Base-by-base conservation (phyloP, 2,329 filamentous ascomycete genomes). In the Fusarium sp. region DNA sequence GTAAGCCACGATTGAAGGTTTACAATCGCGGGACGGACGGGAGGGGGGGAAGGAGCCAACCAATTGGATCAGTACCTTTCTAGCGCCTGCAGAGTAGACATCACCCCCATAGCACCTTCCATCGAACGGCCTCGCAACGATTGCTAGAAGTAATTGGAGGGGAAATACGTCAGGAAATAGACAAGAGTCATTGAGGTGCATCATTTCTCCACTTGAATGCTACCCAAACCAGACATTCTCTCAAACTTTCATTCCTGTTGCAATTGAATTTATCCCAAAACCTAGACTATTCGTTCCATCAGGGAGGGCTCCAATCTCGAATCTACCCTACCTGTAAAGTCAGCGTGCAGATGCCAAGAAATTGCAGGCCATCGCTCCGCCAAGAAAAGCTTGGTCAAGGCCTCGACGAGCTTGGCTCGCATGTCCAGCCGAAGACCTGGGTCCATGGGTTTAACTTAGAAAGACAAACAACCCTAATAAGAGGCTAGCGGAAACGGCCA, bases 361-460 rank as follows among this genome's bases (percentile, higher is more conserved):
- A 49, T 61, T 61, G 46, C 61, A 61, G 53, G 51, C 65, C 67
- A 69, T 67, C 65, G 68, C 70, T 68, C 51, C 65, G 75, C 75
- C 75, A 77, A 76, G 74, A 72, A 72, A 76, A 76, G 75, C 75
- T 77, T 77, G 75, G 70, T 74, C 66, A 45, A 62, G 61, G 52
- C 58, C 60, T 75, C 66, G 62, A 71, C 61, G 55, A 69, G 69
- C 69, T 73, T 74, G 72, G 70, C 65, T 71, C 60, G 61, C 67
- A 61, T 57, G 56, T 71, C 45, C 42, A 58, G 59, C 60, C 61
- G 45, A 62, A 62, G 62, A 57, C 48, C 62, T 61, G 46, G 65
- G 52, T 52, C 44, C 41, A 37, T 53, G 25, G 62, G 61, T 62
- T 62, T 25, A 29, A 52, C 49, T 52, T 52, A 59, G 54, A 37